phyloP scores from a whole-genome alignment of 805 yeast genomes.

The Saccharomycodes ludwigii region DNA sequence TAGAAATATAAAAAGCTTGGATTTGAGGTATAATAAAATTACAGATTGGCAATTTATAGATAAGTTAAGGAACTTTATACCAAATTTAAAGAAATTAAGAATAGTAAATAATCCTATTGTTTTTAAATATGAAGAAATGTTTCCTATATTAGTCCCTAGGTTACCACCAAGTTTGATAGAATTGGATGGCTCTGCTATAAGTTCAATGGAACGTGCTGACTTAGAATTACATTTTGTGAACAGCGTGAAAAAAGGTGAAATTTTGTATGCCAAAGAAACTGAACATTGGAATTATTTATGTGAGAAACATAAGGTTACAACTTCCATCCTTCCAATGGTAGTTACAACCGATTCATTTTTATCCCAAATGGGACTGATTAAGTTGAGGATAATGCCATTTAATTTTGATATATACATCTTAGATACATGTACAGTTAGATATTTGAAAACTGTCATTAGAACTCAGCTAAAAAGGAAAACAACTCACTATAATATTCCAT shows the following conservation, averaged over 20 bases:
- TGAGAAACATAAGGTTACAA: background rate
- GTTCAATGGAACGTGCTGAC: conserved; percentile 36
- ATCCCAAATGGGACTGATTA: conserved; percentile 5
- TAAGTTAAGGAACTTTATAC: conserved; percentile 25
- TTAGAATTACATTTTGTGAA: conserved; percentile 64
- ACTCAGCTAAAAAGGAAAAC: background rate
- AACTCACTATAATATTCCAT: background rate
- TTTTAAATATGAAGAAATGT: conserved; percentile 22
- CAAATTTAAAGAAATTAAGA: conserved; percentile 33
- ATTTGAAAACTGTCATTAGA: conserved; percentile 14
- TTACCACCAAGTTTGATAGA: conserved; percentile 18
- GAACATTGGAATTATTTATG: background rate
- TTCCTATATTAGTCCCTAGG: conserved; percentile 29
- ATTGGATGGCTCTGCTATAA: conserved; percentile 48
- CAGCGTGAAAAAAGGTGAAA: too few relatives aligned
- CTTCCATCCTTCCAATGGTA: background rate
- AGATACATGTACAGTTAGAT: conserved; percentile 12
- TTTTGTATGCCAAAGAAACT: background rate
- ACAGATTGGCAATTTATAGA: conserved; percentile 38
- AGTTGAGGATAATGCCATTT: conserved; percentile 6
- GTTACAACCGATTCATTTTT: conserved; percentile 1
- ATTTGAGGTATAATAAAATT: conserved; percentile 41
- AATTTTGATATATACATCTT: conserved; percentile 6
- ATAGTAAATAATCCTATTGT: conserved; percentile 39
- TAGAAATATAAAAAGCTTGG: conserved; percentile 25